Evolutionary conservation across 805 yeast genomes (phyloP), one percentile per base, ranked within the genome.

Genomic region (Candida silvicultrix): DNA sequence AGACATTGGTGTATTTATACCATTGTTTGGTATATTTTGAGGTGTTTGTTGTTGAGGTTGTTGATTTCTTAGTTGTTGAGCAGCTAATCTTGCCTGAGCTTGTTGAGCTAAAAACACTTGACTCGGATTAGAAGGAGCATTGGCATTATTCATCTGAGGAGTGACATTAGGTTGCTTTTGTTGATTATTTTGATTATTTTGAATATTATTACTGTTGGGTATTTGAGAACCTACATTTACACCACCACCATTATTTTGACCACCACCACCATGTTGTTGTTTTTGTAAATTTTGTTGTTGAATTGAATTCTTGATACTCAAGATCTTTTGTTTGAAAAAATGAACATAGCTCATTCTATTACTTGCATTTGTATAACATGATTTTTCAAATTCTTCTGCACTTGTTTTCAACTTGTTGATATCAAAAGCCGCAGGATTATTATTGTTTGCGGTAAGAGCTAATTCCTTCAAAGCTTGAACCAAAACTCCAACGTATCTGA

Each of bases 371-470:
- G 73, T 71, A 59, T 73, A 84, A 21, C 88, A 76, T 53, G 73
- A 78, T 48, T 80, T 77, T 59, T 85, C 94, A 53, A 81, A 83
- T 56, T 83, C 87, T 54, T 80, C 83, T 4, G 89, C 89, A 54
- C 80, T 69, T 4, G 71, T 64, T 54, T 73, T 75, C 54, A 77
- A 66, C 53, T 71, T 75, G 43, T 66, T 69, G 21, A 66, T 55
- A 35, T 70, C 72, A 10, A 56, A 44, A 11, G 54, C 39, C 3
- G 54, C 45, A 36, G 51, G 44, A 37, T 45, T 47, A 29, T 42
- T 41, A 22, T 41, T 41, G 23, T 31, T 50, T 3, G 60, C 48
- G 5, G 51, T 41, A 7, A 45, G 16, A 0, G 62, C 52, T 19
- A 57, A 44, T 38, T 59, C 64, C 32, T 54, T 54, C 32, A 58